Evolutionary conservation across 1,139 yeast genomes (phyloP).

Genomic region (Pneumocystis oryctolagi): DNA sequence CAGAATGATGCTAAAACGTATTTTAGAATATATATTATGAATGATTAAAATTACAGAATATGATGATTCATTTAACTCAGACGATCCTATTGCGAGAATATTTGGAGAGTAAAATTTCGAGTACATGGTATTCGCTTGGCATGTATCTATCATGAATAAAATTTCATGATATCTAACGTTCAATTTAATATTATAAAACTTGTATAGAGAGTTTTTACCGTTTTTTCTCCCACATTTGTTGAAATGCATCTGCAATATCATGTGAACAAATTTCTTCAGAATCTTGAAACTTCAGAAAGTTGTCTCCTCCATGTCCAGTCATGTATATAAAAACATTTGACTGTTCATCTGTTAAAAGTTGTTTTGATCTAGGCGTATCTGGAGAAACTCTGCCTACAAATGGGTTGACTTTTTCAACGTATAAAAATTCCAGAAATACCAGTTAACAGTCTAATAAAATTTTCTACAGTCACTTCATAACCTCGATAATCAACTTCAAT

Average conservation of each 20-base stretch:
- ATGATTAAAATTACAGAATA: constrained; percentile 36
- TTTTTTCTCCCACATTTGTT: constrained; percentile 90
- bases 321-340: constrained; percentile 85
- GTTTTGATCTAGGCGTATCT: constrained; percentile 81
- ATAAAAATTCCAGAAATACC: constrained; percentile 27
- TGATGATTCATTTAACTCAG: constrained; percentile 76
- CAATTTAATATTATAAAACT: background rate
- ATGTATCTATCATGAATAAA: constrained; percentile 93
- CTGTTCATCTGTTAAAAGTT: constrained; percentile 81
- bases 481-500: constrained; percentile 96
- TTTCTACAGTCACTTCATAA: constrained; percentile 94
- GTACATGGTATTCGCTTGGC: constrained; percentile 98
- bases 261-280: constrained; percentile 94
- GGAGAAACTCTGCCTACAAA: constrained; percentile 56
- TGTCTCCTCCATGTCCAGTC: constrained; percentile 99
- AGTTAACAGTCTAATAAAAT: constrained; percentile 72
- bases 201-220: constrained; percentile 24
- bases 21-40: background rate
- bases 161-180: constrained; percentile 59
- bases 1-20: constrained; percentile 57
- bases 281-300: constrained; percentile 90
- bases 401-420: constrained; percentile 1
- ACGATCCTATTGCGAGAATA: constrained; percentile 82
- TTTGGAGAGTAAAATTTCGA: constrained; percentile 86
- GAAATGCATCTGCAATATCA: constrained; percentile 94